phyloP scores from a whole-genome alignment of 768 basidiomycete genomes.

The Calocera viscosa region DNA sequence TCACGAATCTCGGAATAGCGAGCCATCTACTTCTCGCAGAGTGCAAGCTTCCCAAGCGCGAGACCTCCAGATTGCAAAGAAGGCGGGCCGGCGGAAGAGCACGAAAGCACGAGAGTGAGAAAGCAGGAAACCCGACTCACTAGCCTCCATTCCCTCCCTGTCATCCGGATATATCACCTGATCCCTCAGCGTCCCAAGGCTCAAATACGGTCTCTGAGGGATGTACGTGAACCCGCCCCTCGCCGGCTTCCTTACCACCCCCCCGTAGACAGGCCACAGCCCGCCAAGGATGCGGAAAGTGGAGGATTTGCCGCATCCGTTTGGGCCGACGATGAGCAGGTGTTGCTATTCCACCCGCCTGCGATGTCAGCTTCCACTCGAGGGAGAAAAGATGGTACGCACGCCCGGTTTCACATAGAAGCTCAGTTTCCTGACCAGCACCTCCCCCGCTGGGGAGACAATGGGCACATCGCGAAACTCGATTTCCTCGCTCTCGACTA shows the following conservation, averaged over 20 bases:
- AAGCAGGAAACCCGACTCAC: too few relatives aligned
- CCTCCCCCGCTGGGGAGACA: conserved; percentile 89
- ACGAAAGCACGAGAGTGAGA: too few relatives aligned
- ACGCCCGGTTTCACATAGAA: conserved; percentile 86
- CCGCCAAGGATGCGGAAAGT: conserved; percentile 94
- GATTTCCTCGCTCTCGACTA: conserved; percentile 80
- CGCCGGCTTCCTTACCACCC: conserved; percentile 78
- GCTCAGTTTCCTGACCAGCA: conserved; percentile 70
- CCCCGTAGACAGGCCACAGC: conserved; percentile 83
- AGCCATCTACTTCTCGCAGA: too few relatives aligned
- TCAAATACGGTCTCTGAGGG: conserved; percentile 92
- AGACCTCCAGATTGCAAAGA: too few relatives aligned
- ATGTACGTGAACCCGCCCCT: conserved; percentile 85
- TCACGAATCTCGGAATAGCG: too few relatives aligned
- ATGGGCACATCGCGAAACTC: conserved; percentile 88
- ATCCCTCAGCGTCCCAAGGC: conserved; percentile 82
- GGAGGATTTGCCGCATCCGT: conserved; percentile 83
- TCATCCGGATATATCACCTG: conserved; percentile 94
- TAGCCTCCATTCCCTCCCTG: conserved; percentile 59
- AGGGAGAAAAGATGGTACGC: conserved; percentile 20
- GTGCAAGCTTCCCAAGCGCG: too few relatives aligned
- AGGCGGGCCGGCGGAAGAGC: too few relatives aligned
- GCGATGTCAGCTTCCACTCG: conserved; percentile 15
- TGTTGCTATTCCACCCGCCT: conserved; percentile 50
- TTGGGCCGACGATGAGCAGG: conserved; percentile 85